These are phyloP conservation scores for Centrapalus pauciflorus DNA, from an alignment of 129 eudicot species.

Conservation along the genomic window DNA sequence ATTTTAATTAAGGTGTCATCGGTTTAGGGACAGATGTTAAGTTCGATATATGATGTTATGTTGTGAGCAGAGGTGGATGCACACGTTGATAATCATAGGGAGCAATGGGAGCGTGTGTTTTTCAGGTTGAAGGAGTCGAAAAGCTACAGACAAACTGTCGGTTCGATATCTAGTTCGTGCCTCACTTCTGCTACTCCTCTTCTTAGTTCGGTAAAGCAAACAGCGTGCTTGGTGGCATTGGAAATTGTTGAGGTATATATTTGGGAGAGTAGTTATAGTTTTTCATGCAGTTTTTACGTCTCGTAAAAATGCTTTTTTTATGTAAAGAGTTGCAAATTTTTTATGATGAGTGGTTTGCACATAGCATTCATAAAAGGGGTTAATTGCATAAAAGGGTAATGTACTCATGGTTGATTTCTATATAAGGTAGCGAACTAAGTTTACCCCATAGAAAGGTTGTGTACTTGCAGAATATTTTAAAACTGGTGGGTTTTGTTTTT, in stretches of 20 bases:
- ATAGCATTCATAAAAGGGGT: not conserved
- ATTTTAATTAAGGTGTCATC: not conserved
- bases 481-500: too few species aligned
- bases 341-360: not conserved
- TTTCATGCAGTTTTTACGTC: not conserved
- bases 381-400: too few species aligned
- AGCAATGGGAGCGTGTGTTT: constrained; percentile 55
- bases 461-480: too few species aligned
- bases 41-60: not conserved
- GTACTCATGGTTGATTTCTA: not conserved
- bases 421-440: not conserved
- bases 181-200: constrained; percentile 71
- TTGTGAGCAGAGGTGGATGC: constrained; percentile 19
- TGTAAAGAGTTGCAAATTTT: too few species aligned
- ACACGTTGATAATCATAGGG: constrained; percentile 22
- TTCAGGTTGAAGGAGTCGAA: constrained; percentile 61
- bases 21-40: not conserved
- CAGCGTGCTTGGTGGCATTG: constrained; percentile 61
- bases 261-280: not conserved
- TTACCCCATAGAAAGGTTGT: too few species aligned
- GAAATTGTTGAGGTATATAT: constrained; percentile 64
- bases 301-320: too few species aligned
- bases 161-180: constrained; percentile 77
- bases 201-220: constrained; percentile 60
- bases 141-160: constrained; percentile 72